phyloP scores from a whole-genome alignment of 2,329 filamentous ascomycete genomes.

The Ciborinia camelliae region DNA sequence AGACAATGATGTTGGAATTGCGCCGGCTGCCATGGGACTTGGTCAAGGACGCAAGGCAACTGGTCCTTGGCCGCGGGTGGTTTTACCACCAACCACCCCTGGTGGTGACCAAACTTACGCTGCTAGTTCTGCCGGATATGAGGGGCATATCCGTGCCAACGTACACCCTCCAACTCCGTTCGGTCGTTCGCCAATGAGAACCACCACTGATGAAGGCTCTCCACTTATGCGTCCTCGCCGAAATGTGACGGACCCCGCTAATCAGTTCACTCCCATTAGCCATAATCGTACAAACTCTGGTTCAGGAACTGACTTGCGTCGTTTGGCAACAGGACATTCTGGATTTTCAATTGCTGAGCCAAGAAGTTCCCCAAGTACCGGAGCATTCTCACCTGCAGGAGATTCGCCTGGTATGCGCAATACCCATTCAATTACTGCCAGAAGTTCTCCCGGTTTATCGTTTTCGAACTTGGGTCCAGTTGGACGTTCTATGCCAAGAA shows the following conservation, averaged over 20 bases:
- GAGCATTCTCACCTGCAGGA: background rate
- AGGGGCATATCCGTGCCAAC: background rate
- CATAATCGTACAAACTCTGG: background rate
- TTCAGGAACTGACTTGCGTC: slow-evolving; percentile 4
- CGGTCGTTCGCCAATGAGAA: background rate
- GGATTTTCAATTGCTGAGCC: background rate
- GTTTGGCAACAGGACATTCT: background rate
- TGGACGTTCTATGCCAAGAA: background rate
- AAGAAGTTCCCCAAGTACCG: background rate
- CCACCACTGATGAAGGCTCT: slow-evolving; percentile 10
- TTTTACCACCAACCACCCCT: background rate
- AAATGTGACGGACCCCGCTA: background rate
- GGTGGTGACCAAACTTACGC: background rate
- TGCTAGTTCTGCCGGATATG: no score
- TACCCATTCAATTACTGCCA: background rate
- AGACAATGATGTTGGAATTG: background rate
- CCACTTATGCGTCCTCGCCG: slow-evolving; percentile 10
- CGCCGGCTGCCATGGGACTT: background rate
- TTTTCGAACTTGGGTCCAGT: background rate
- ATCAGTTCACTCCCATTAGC: background rate
- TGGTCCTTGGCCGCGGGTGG: background rate
- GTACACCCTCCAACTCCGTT: background rate
- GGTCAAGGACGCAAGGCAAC: background rate
- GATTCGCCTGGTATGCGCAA: background rate
- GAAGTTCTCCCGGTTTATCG: slow-evolving; percentile 1